These are phyloP conservation scores for Phytophthora pseudosyringae DNA, from an alignment of 352 stramenopile species.

Conservation along the genomic window DNA sequence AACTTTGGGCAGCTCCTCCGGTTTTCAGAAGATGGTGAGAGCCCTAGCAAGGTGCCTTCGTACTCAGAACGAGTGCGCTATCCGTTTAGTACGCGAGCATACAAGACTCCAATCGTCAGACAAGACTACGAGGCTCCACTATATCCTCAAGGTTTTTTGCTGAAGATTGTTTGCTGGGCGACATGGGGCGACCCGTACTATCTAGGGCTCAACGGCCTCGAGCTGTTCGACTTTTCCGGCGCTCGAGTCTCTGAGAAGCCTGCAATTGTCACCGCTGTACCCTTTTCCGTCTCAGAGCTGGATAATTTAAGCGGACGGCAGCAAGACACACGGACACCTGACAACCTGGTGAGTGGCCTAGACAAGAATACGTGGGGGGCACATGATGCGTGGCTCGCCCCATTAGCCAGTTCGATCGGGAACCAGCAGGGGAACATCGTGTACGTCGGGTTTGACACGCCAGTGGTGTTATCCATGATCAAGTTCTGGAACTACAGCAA, in stretches of 20 bases:
- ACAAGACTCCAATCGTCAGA: slow-evolving; percentile 76
- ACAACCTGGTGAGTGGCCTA: slow-evolving; percentile 67
- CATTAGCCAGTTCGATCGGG: slow-evolving; percentile 72
- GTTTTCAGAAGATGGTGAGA: slow-evolving; percentile 22
- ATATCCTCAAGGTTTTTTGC: slow-evolving; percentile 83
- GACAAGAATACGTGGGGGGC: slow-evolving; percentile 86
- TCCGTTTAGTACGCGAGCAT: slow-evolving; percentile 47
- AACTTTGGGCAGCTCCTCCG: slow-evolving; percentile 77
- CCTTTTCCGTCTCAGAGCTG: slow-evolving; percentile 62
- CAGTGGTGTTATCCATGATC: slow-evolving; percentile 78
- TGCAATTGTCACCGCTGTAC: slow-evolving; percentile 53
- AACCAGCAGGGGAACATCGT: slow-evolving; percentile 67
- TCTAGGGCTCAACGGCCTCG: slow-evolving; percentile 80
- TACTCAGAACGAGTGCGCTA: slow-evolving; percentile 54
- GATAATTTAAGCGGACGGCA: slow-evolving; percentile 22
- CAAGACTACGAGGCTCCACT: slow-evolving; percentile 91
- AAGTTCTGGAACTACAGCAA: slow-evolving; percentile 93
- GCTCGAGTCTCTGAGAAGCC: slow-evolving; percentile 44
- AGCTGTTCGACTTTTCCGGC: slow-evolving; percentile 75
- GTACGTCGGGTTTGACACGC: slow-evolving; percentile 74
- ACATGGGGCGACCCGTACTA: slow-evolving; percentile 90
- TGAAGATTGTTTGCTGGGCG: slow-evolving; percentile 85
- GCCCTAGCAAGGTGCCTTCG: not conserved
- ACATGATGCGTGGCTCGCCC: slow-evolving; percentile 74
- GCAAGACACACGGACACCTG: slow-evolving; percentile 54